Conservation (phyloP, 2,329 filamentous ascomycete genomes). For the Cercospora sp. region DNA sequence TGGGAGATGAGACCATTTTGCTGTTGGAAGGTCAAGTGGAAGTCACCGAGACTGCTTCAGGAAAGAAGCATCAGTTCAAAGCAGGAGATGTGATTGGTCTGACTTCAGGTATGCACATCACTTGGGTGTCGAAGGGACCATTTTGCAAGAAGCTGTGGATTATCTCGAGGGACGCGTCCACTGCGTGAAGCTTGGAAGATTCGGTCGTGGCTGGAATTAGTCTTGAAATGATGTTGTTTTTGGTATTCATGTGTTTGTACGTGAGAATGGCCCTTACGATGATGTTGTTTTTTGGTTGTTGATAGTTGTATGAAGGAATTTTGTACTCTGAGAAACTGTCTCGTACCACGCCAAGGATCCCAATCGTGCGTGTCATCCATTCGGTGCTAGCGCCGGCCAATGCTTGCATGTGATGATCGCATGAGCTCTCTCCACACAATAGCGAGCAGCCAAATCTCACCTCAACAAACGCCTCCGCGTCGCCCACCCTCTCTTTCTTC, state of each 20-base stretch:
- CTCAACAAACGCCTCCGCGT: not conserved
- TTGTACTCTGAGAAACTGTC: not conserved
- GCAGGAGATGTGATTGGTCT: constrained; percentile 10
- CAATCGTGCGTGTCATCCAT: not conserved
- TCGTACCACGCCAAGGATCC: not conserved
- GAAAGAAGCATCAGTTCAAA: constrained; percentile 11
- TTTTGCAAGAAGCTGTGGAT: constrained; percentile 16
- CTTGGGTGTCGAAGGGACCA: constrained; percentile 5
- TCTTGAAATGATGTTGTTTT: too few relatives aligned
- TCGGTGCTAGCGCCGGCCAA: not conserved
- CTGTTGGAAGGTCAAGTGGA: constrained; percentile 11
- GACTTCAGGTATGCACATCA: constrained; percentile 13
- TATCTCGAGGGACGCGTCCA: not conserved
- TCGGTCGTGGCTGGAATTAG: too few relatives aligned
- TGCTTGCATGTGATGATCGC: not conserved
- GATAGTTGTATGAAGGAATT: too few relatives aligned
- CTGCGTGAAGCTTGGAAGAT: too few relatives aligned
- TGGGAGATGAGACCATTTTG: constrained; percentile 15
- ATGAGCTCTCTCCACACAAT: not conserved
- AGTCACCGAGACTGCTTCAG: constrained; percentile 5
- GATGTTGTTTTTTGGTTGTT: too few relatives aligned
- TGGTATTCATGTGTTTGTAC: too few relatives aligned
- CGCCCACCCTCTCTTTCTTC: not conserved
- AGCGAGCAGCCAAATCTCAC: not conserved
- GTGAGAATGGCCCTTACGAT: too few relatives aligned